phyloP scores from a whole-genome alignment of 805 yeast genomes.

The Spathaspora gorwiae region DNA sequence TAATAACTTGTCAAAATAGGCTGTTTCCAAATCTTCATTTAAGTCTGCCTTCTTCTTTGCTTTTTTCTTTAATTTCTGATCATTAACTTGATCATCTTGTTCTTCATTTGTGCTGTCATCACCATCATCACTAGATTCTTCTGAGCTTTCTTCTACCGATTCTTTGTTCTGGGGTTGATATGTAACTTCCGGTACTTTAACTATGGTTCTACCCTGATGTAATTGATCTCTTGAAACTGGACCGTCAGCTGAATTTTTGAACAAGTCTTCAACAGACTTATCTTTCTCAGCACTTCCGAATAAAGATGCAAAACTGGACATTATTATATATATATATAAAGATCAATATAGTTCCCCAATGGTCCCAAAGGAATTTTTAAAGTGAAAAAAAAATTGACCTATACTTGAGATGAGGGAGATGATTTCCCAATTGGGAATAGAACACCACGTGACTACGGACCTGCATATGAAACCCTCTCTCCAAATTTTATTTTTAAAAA shows the following conservation, averaged over 20 bases:
- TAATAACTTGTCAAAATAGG: conserved; percentile 48
- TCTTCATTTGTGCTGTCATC: conserved; percentile 5
- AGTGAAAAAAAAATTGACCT: too few species aligned
- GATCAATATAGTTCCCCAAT: too few species aligned
- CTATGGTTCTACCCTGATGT: conserved; percentile 20
- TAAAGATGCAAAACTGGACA: conserved; percentile 33
- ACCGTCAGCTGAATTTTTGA: conserved; percentile 31
- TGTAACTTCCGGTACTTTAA: conserved; percentile 9
- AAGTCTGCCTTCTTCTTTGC: conserved; percentile 23
- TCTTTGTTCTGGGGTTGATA: conserved; percentile 10
- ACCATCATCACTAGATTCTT: conserved; percentile 14
- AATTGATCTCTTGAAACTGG: conserved; percentile 41
- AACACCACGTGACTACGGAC: too few species aligned
- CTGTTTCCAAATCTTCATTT: conserved; percentile 50
- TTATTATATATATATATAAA: conserved; percentile 6
- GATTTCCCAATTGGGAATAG: too few species aligned
- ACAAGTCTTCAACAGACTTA: conserved; percentile 25
- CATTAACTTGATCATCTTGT: conserved; percentile 11
- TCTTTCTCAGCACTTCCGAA: conserved; percentile 28
- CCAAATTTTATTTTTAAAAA: too few species aligned
- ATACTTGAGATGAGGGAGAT: too few species aligned
- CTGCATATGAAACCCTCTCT: too few species aligned
- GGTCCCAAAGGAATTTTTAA: too few species aligned
- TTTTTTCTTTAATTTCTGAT: conserved; percentile 20
- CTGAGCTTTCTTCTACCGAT: conserved; percentile 14